These are phyloP conservation scores for Oldenlandia corymbosa DNA, from an alignment of 257 asterid species.

Conservation along the genomic window DNA sequence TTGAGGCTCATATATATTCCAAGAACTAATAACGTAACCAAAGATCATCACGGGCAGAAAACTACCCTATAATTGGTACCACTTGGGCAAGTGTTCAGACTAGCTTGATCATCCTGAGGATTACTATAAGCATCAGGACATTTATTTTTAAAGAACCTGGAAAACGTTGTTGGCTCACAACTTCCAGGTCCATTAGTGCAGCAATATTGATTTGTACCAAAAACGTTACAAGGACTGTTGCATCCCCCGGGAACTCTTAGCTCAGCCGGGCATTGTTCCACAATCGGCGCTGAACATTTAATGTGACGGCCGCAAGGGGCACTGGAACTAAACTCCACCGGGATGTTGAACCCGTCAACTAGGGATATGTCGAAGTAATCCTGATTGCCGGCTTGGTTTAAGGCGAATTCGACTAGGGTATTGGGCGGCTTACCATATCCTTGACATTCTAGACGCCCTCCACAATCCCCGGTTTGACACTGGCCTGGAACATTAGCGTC, in stretches of 20 bases:
- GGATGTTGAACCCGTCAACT: slow-evolving; percentile 27
- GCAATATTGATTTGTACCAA: slow-evolving; percentile 21
- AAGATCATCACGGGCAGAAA: slow-evolving; percentile 40
- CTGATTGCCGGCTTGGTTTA: slow-evolving; percentile 22
- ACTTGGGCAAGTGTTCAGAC: slow-evolving; percentile 38
- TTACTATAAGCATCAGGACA: slow-evolving; percentile 55
- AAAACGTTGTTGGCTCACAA: slow-evolving; percentile 28
- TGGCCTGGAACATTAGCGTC: slow-evolving; percentile 16
- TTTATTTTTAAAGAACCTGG: slow-evolving; percentile 24
- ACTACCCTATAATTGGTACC: slow-evolving; percentile 48
- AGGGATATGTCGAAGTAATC: slow-evolving; percentile 25
- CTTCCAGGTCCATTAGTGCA: slow-evolving; percentile 44
- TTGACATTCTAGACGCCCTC: slow-evolving; percentile 16
- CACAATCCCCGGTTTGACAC: slow-evolving; percentile 29
- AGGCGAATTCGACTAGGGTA: slow-evolving; percentile 25
- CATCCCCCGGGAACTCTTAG: slow-evolving; percentile 35
- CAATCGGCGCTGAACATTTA: slow-evolving; percentile 31
- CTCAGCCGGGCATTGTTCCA: slow-evolving; percentile 31
- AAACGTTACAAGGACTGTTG: slow-evolving; percentile 38
- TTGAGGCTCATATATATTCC: no score
- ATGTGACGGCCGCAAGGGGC: slow-evolving; percentile 13
- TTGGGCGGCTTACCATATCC: slow-evolving; percentile 17
- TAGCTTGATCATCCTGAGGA: slow-evolving; percentile 46
- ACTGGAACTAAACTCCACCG: slow-evolving; percentile 20
- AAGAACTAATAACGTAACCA: neutral